Conservation (phyloP, 352 stramenopile genomes). For the Phytopythium boreale region DNA sequence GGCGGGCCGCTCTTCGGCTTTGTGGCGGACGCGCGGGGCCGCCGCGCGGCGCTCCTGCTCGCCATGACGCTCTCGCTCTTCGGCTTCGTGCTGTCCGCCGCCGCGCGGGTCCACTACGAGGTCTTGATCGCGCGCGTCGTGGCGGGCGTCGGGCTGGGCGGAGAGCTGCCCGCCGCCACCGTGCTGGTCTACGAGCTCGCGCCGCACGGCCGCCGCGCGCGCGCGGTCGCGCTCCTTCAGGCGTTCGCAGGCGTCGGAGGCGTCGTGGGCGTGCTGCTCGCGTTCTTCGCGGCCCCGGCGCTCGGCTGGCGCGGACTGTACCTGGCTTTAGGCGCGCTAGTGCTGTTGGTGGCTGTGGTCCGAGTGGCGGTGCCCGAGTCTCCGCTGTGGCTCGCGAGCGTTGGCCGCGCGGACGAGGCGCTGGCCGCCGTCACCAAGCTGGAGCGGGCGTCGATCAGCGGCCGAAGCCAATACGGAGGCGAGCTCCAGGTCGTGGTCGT, state of each 20-base stretch:
- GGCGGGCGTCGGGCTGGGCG: constrained; percentile 31
- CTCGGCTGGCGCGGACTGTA: constrained; percentile 37
- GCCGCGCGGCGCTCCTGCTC: constrained; percentile 20
- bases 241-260: constrained; percentile 35
- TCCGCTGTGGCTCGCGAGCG: constrained; percentile 36
- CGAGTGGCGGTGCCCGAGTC: constrained; percentile 32
- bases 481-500: constrained; percentile 12
- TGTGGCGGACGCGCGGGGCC: constrained; percentile 30
- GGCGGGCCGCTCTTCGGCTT: constrained; percentile 32
- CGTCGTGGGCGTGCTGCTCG: constrained; percentile 29
- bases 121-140: constrained; percentile 30
- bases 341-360: constrained; percentile 21
- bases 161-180: constrained; percentile 28
- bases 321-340: constrained; percentile 15
- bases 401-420: constrained; percentile 28
- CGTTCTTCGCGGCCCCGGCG: constrained; percentile 20
- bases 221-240: constrained; percentile 31
- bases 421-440: constrained; percentile 23
- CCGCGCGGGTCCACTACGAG: constrained; percentile 16
- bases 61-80: constrained; percentile 29
- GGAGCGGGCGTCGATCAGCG: constrained; percentile 14
- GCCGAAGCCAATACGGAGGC: constrained; percentile 9
- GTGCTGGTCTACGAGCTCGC: constrained; percentile 35
- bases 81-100: constrained; percentile 23
- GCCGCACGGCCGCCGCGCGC: constrained; percentile 23